These are phyloP conservation scores for Populus hybrid DNA, from an alignment of 441 rosid genomes.

Conservation along the genomic window DNA sequence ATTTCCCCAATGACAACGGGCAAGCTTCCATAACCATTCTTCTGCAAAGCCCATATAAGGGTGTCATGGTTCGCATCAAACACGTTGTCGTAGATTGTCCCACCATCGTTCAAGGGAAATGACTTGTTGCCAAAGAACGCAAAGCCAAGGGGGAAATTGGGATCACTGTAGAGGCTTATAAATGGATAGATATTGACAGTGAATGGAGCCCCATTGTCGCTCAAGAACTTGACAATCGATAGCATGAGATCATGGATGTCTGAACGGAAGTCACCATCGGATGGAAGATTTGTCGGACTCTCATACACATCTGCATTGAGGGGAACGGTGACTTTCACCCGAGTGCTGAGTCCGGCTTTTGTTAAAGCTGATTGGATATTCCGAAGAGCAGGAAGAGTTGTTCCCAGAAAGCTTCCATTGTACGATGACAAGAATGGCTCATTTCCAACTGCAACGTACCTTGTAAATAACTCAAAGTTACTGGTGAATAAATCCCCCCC, in stretches of 20 bases:
- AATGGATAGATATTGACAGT: slow-evolving; percentile 79
- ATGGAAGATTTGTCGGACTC: slow-evolving; percentile 49
- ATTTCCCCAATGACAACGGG: slow-evolving; percentile 71
- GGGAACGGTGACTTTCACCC: slow-evolving; percentile 74
- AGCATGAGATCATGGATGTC: slow-evolving; percentile 60
- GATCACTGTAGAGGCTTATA: slow-evolving; percentile 70
- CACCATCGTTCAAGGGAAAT: slow-evolving; percentile 53
- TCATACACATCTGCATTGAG: slow-evolving; percentile 73
- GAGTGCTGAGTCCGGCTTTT: slow-evolving; percentile 63
- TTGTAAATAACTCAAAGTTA: slow-evolving; percentile 7
- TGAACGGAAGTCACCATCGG: slow-evolving; percentile 64
- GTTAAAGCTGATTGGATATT: slow-evolving; percentile 74
- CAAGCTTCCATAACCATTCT: slow-evolving; percentile 56
- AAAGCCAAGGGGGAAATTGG: slow-evolving; percentile 58
- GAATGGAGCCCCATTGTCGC: slow-evolving; percentile 47
- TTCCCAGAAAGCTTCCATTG: slow-evolving; percentile 42
- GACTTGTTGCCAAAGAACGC: slow-evolving; percentile 62
- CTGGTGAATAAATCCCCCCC: not conserved
- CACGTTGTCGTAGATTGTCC: slow-evolving; percentile 66
- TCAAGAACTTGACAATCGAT: slow-evolving; percentile 54
- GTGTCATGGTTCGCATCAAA: slow-evolving; percentile 80
- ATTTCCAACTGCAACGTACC: slow-evolving; percentile 74
- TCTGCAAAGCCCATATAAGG: slow-evolving; percentile 58
- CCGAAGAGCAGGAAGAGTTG: slow-evolving; percentile 69
- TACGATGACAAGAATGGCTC: slow-evolving; percentile 67